Conservation (phyloP, 148 eudicot species). For the Drosera capensis region DNA sequence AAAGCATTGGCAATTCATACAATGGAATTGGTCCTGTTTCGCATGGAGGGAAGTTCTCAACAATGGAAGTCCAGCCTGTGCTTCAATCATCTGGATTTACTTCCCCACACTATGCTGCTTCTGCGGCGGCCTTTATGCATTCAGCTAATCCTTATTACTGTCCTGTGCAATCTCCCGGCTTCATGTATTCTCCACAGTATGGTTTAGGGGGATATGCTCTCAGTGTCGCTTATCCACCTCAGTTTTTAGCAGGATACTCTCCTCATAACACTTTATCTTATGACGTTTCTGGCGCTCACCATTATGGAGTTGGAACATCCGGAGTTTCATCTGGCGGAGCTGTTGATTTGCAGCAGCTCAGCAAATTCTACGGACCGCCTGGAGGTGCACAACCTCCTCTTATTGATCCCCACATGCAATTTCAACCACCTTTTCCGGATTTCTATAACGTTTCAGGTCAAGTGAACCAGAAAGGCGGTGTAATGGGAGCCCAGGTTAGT, state of each 20-base stretch:
- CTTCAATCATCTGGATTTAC: conserved; percentile 47
- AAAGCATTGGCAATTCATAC: conserved; percentile 21
- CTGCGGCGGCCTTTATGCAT: conserved; percentile 49
- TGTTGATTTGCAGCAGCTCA: conserved; percentile 31
- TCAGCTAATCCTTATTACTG: conserved; percentile 47
- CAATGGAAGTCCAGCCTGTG: conserved; percentile 44
- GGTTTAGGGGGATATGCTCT: conserved; percentile 47
- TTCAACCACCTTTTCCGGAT: conserved; percentile 35
- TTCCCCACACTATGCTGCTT: conserved; percentile 56
- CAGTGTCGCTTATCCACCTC: conserved; percentile 32
- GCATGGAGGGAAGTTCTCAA: conserved; percentile 28
- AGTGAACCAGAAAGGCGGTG: conserved; percentile 24
- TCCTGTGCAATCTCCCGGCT: conserved; percentile 33
- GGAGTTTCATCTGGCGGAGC: conserved; percentile 35
- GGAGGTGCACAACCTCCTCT: conserved; percentile 34
- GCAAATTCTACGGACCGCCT: conserved; percentile 37
- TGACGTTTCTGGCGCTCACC: conserved; percentile 32
- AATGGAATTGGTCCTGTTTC: conserved; percentile 20
- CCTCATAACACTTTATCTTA: conserved; percentile 35
- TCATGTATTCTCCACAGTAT: conserved; percentile 46
- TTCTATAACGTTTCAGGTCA: conserved; percentile 36
- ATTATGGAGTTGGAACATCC: conserved; percentile 30
- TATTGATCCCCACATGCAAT: conserved; percentile 38
- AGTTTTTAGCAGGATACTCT: conserved; percentile 51
- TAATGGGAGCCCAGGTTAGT: conserved; percentile 26